Base-by-base conservation (phyloP, 2,329 filamentous ascomycete species). In the Aspergillus ustus region DNA sequence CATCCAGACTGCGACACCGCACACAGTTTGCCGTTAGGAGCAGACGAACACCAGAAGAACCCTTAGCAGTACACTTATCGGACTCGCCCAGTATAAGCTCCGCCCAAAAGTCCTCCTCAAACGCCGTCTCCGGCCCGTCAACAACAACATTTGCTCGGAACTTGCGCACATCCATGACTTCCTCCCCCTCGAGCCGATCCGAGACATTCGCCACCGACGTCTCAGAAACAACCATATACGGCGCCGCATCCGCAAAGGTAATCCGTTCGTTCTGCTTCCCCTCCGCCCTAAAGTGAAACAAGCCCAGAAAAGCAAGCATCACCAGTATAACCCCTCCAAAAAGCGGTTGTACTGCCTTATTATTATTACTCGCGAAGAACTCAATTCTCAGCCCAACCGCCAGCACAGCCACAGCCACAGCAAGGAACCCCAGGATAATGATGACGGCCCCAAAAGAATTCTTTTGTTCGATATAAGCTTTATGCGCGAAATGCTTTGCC, bases 71-170 rank as follows among this genome's bases (percentile, higher is more conserved):
- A 25, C 4, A 5, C 25, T 25, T 25, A 6, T 61, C 53, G 0
- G 68, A 67, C 7, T 62, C 57, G 0, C 70, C 68, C 44, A 90
- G 72, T 17, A 74, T 73, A 37, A 92, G 74, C 69, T 88, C 86
- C 2, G 79, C 84, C 90, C 89, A 93, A 70, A 84, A 91, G 72
- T 93, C 90, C 73, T 93, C 90, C 13, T 89, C 88, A 72, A 85
- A 93, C 1, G 85, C 75, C 25, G 66, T 77, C 9, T 76, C 73
- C 4, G 85, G 82, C 2, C 87, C 87, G 43, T 85, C 84, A 1
- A 92, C 76, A 1, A 93, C 87, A 51, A 93, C 84, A 72, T 92
- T 93, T 0, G 90, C 89, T 40, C 91, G 85, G 74, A 92, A 91
- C 68, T 89, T 90, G 44, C 83, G 84, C 72, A 90, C 85, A 57